phyloP scores from a whole-genome alignment of 768 basidiomycete genomes.

The Pholiota molesta region DNA sequence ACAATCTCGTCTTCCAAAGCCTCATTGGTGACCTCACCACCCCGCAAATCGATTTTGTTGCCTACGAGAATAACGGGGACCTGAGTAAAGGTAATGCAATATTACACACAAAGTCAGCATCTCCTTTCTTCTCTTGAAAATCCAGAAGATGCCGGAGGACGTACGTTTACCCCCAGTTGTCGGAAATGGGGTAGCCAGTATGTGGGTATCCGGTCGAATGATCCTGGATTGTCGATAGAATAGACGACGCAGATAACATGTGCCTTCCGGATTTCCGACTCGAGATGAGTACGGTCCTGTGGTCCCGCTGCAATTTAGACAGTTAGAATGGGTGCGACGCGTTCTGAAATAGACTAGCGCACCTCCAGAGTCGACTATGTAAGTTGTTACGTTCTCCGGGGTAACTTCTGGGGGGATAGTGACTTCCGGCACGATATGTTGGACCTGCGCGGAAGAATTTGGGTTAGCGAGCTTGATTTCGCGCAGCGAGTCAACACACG shows the following conservation, averaged over 20 bases:
- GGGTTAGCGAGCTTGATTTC: background rate
- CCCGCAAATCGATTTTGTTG: constrained; percentile 96
- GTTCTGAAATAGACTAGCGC: constrained; percentile 29
- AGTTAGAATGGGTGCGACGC: constrained; percentile 13
- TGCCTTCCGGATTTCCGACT: constrained; percentile 94
- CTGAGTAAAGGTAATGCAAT: constrained; percentile 38
- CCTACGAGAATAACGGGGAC: constrained; percentile 97
- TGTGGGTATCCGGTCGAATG: constrained; percentile 96
- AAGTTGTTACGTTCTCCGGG: constrained; percentile 96
- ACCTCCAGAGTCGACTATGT: constrained; percentile 98
- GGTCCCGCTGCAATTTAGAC: constrained; percentile 64
- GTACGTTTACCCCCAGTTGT: constrained; percentile 92
- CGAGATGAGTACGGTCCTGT: constrained; percentile 85
- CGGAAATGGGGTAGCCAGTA: constrained; percentile 98
- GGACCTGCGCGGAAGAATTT: constrained; percentile 59
- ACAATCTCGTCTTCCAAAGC: constrained; percentile 93
- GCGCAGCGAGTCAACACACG: constrained; percentile 13
- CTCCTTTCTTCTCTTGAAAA: background rate
- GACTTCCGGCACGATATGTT: constrained; percentile 94
- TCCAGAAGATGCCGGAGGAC: constrained; percentile 20
- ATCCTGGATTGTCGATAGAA: constrained; percentile 93
- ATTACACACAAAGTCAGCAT: background rate
- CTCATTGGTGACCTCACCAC: constrained; percentile 92
- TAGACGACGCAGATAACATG: constrained; percentile 99
- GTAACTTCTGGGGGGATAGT: constrained; percentile 98